Base-by-base conservation (phyloP, 306 rosid genomes). In the Quercus cerris region DNA sequence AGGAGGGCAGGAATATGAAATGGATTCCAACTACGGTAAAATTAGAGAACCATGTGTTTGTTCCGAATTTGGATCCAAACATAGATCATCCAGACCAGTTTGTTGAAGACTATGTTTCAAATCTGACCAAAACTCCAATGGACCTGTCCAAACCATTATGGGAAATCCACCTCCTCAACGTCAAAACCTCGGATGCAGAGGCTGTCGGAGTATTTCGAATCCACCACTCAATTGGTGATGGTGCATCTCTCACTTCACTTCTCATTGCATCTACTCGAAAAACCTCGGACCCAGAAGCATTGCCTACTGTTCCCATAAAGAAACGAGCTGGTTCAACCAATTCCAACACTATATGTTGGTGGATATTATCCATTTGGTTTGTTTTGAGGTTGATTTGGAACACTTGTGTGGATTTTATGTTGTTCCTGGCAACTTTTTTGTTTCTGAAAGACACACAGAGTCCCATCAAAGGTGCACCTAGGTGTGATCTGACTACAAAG, bases 141-240 rank as follows among this genome's bases (percentile, higher is more conserved):
- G 91, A 87, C 82, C 7, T 74, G 0, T 85, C 91, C n/a, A 88
- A 80, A 73, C 97, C 97, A 51, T 51, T 87, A 1, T 90, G 97
- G 97, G 94, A 92, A 74, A 28, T 92, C 0, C 97, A 92, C 59
- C 67, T 92, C 25, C 89, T 92, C 59, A 88, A 92, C 86, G 41
- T 91, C 41, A 89, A 78, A 81, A 87, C 88, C 28, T 74, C 86
- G 1, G 72, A 85, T 49, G 88, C 93, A 31, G 88, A 92, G 61
- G 61, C 88, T 0, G 3, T 87, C 9, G 90, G 19, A 3, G 35
- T 90, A 6, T 76, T 88, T 2, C 75, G 91, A 5, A 73, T 92
- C 62, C 94, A 90, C 81, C 97, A 92, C 81, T 90, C 93, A 1
- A 13, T 92, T 8, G 94, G 94, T 0, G 94, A 92, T 77, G 97